phyloP scores from a whole-genome alignment of 2,329 filamentous ascomycete species.

The Endothia cerciana region DNA sequence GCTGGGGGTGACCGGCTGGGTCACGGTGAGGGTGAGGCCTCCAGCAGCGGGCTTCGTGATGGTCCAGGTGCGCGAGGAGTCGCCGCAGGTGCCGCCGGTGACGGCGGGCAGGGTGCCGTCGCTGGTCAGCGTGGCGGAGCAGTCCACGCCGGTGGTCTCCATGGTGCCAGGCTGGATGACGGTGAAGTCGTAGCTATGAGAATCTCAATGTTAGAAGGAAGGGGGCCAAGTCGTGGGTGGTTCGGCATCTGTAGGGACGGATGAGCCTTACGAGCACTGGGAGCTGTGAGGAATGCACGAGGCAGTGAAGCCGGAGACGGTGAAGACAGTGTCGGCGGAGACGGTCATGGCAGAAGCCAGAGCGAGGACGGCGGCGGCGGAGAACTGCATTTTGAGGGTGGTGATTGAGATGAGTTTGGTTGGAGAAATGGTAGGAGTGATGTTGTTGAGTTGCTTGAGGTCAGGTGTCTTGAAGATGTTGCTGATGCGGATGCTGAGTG shows the following conservation, averaged over 20 bases:
- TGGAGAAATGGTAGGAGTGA: constrained; percentile 5
- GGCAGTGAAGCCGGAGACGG: constrained; percentile 18
- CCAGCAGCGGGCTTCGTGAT: constrained; percentile 31
- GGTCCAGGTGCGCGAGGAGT: constrained; percentile 38
- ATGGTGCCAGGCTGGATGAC: constrained; percentile 5
- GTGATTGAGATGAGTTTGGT: neutral
- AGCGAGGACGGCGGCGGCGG: constrained; percentile 22
- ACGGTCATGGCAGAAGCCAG: constrained; percentile 24
- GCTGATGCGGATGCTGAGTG: neutral
- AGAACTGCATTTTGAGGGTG: constrained; percentile 30
- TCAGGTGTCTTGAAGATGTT: neutral
- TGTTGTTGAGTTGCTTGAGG: constrained; percentile 2
- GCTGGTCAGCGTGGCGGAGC: constrained; percentile 4
- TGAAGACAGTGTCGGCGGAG: constrained; percentile 21
- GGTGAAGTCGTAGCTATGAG: constrained; percentile 21
- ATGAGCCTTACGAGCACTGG: constrained; percentile 22
- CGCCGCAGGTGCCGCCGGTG: constrained; percentile 35
- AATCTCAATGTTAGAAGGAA: constrained; percentile 2
- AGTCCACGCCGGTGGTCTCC: constrained; percentile 20
- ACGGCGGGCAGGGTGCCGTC: constrained; percentile 38
- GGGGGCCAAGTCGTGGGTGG: neutral
- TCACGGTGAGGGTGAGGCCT: constrained; percentile 36
- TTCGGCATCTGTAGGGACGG: neutral
- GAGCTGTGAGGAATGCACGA: constrained; percentile 23
- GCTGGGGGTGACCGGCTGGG: constrained; percentile 35